Base-by-base conservation (phyloP, 768 basidiomycete genomes). In the Leucocoprinus sp. region DNA sequence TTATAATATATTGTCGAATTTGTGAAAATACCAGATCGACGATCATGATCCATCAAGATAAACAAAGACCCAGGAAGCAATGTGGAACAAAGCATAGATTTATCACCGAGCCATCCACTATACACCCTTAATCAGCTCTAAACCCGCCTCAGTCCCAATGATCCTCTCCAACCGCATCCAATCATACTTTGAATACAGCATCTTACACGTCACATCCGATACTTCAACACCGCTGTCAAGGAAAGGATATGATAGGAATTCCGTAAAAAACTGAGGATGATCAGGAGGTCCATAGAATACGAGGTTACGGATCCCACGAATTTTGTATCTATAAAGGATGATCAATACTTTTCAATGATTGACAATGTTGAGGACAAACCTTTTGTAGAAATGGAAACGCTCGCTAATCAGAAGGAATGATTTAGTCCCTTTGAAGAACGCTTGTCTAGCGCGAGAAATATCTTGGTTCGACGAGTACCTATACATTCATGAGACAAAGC, bases 331-430 rank as follows among this genome's bases (percentile, higher is more conserved):
- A 56, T 24, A 15, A 15, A 8, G 18, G 1, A 15, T 21, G 1
- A 19, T 15, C 4, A 14, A 45, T 27, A 42, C 3, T 22, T 18
- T 15, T 41, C 18, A 15, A 42, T 22, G 5, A 19, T 11, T 28
- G 33, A 14, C 34, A 28, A 29, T 8, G 36, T 8, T 8, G 31
- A 5, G 19, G 2, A 60, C 69, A 35, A 35, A 82, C 84, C 92
- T 71, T 52, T 89, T 79, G 72, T 91, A 97, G 63, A 98, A 99
- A 63, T 99, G 93, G 72, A 97, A 98, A n/a, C 96, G 80, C 60
- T 99, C 96, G 55, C 88, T 95, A 57, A 97, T 71, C 51, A 98
- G 72, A 23, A 99, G 62, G 70, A 98, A 90, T 0, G 84, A 70
- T 53, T 84, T 90, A 54, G 84, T 82, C 33, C 88, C 89, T 17